Evolutionary conservation across 2,329 filamentous ascomycete genomes (phyloP), one percentile per base, ranked within the genome.

Genomic region (Pseudonectria buxi): DNA sequence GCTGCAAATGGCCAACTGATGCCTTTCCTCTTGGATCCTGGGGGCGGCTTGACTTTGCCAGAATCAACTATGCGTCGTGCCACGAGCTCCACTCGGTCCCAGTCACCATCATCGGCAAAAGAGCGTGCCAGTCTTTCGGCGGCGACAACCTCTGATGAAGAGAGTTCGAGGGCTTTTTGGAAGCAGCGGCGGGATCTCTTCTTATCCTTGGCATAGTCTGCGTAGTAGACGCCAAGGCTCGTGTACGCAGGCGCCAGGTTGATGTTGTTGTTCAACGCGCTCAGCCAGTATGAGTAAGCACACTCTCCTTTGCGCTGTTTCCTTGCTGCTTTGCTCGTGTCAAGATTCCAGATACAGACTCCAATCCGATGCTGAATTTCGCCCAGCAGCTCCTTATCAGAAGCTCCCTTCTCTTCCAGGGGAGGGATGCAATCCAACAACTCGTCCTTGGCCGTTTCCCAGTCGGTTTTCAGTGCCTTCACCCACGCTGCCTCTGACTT

Each of bases 1-100:
- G 92, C 90, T 3, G 90, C 87, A 57, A 88, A 94, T 2, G 92
- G 92, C 92, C 92, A 98, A 62, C 89, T 95, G 45, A 94, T 81
- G 1, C 88, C 87, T 61, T 86, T 90, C 50, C 85, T 82, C 69
- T 94, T 95, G 1, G 90, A 95, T 1, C 94, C 92, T 9, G 92
- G 90, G 2, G 89, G 80, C 15, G 88, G 86, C 47, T 83, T 84
- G 27, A 90, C 86, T 59, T 88, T 92, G 35, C 92, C 92, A n/a
- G 90, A 95, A 44, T 95, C 86, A 3, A 96, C 81, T 1, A 95
- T 85, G 33, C 94, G 78, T 56, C 89, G 85, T 2, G 92, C 84
- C 24, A 98, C 81, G 14, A 94, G 77, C 63, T 96, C 92, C 7
- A 98, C 94, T 33, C 94, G 79, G 47, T 96, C 92, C 92, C 92